These are phyloP conservation scores for Polytrichum commune DNA, from an alignment of 225 moss, liverwort and hornwort genomes.

Conservation along the genomic window DNA sequence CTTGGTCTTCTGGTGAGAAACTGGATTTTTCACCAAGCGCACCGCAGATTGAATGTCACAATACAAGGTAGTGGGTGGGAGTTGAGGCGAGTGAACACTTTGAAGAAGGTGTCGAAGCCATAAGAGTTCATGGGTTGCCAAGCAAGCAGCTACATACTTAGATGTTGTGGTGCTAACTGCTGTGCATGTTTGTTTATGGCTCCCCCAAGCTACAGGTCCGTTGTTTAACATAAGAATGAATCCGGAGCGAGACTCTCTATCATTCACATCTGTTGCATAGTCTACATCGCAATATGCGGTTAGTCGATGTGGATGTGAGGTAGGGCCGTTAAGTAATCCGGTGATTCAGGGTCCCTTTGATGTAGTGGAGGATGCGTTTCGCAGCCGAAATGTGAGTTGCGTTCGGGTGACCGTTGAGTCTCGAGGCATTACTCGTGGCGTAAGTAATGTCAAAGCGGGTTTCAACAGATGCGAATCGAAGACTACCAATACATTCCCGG, in stretches of 20 bases:
- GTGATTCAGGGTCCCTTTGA: neutral
- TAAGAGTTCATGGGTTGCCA: neutral
- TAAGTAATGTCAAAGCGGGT: neutral
- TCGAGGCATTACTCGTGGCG: neutral
- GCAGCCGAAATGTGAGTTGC: neutral
- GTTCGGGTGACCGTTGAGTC: neutral
- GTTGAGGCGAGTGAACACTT: neutral
- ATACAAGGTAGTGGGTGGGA: neutral
- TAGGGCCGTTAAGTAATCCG: neutral
- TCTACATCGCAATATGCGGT: slow-evolving; percentile 5
- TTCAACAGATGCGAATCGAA: no score
- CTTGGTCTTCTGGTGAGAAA: neutral
- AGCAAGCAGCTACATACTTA: slow-evolving; percentile 1
- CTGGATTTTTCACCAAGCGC: neutral
- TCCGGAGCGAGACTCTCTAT: neutral
- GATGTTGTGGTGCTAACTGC: neutral
- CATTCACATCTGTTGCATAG: slow-evolving; percentile 1
- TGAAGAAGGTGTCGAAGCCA: neutral
- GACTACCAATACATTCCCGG: no score
- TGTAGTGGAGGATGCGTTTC: neutral
- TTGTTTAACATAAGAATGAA: slow-evolving; percentile 2
- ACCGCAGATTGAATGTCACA: neutral
- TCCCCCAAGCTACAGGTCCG: neutral
- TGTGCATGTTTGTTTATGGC: slow-evolving; percentile 2
- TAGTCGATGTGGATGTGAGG: neutral